Conservation (phyloP, 2,329 filamentous ascomycete genomes). For the Cladophialophora exuberans region DNA sequence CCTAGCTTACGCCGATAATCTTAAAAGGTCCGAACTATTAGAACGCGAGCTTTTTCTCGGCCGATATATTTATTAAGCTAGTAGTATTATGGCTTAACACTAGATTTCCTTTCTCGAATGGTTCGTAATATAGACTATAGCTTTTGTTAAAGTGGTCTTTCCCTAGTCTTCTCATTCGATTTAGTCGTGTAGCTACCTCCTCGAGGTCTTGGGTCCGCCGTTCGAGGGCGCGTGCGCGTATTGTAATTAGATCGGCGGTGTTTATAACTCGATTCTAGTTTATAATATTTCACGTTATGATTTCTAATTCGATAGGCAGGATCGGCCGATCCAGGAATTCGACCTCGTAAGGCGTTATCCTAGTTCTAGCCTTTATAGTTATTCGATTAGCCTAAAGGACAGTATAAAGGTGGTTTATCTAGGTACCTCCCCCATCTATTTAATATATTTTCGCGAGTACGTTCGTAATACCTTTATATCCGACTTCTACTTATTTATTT, state of each 20-base stretch:
- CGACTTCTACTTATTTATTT: background rate
- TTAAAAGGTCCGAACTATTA: background rate
- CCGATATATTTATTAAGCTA: background rate
- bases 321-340: background rate
- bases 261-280: background rate
- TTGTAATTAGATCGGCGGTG: background rate
- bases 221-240: background rate
- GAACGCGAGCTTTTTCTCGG: constrained; percentile 2
- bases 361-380: background rate
- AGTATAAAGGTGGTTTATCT: background rate
- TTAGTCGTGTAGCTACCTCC: background rate
- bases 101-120: background rate
- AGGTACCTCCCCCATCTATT: background rate
- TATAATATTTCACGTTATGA: background rate
- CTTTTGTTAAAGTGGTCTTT: background rate
- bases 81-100: background rate
- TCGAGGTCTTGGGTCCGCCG: background rate
- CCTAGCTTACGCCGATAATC: background rate
- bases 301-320: background rate
- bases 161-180: background rate
- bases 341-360: background rate
- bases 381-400: background rate
- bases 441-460: background rate
- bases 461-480: background rate
- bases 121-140: background rate